Conservation (phyloP, 139 green algal species). For the Tetraselmis striata region DNA sequence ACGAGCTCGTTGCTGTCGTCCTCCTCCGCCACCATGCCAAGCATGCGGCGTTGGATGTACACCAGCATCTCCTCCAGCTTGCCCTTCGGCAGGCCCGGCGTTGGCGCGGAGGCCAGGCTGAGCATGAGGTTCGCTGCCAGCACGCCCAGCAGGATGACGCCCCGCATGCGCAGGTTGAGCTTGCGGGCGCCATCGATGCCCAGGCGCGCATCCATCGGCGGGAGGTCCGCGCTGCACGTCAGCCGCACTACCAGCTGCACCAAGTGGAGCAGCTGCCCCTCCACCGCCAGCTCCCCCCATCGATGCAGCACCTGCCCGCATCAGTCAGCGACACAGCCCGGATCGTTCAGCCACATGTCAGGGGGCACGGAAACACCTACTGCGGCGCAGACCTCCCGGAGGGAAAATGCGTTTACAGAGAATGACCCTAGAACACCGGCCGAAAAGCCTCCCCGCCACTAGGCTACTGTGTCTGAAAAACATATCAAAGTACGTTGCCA, state of each 20-base stretch:
- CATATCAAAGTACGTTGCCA: no score
- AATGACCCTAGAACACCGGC: no score
- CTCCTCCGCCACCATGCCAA: not conserved
- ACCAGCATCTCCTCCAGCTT: not conserved
- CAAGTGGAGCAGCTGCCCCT: not conserved
- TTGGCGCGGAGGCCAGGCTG: not conserved
- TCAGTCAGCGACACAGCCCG: no score
- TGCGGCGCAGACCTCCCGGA: no score
- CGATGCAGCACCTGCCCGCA: not conserved
- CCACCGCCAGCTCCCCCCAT: not conserved
- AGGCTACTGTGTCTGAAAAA: no score
- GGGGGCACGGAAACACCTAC: no score
- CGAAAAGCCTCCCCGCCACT: no score
- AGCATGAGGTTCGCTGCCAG: not conserved
- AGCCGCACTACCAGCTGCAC: not conserved
- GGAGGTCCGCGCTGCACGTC: not conserved
- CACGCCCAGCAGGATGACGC: not conserved
- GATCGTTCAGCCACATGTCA: no score
- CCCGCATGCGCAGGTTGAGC: not conserved
- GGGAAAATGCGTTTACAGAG: no score
- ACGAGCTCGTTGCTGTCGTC: not conserved
- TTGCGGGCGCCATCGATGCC: not conserved
- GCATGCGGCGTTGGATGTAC: not conserved
- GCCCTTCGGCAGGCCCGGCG: not conserved
- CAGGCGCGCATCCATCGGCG: not conserved